phyloP scores from a whole-genome alignment of 306 rosid species.

The Citrullus mucosospermus region DNA sequence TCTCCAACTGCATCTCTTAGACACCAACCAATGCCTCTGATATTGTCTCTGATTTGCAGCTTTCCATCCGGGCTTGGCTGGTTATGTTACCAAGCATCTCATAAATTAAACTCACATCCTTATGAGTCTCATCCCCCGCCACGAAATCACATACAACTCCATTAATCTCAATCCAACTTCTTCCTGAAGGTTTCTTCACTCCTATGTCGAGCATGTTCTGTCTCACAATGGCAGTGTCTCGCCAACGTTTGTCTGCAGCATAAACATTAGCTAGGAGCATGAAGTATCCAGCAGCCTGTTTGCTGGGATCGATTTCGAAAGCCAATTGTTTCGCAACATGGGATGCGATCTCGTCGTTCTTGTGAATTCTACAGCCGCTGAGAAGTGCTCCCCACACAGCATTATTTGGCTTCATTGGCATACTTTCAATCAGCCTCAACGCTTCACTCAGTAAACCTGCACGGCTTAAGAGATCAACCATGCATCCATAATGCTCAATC shows the following conservation, averaged over 20 bases:
- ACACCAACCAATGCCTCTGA: conserved; percentile 9
- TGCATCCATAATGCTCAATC: conserved; percentile 78
- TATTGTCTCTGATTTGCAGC: conserved; percentile 15
- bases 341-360: conserved; percentile 45
- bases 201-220: conserved; percentile 48
- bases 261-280: conserved; percentile 55
- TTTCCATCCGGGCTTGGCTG: conserved; percentile 26
- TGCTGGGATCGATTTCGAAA: conserved; percentile 25
- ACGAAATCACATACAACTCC: conserved; percentile 46
- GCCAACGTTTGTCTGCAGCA: conserved; percentile 51
- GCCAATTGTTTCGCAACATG: conserved; percentile 26
- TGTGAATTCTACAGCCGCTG: conserved; percentile 60
- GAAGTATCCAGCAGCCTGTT: conserved; percentile 49
- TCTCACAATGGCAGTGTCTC: conserved; percentile 42
- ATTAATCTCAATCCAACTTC: conserved; percentile 55
- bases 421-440: conserved; percentile 29
- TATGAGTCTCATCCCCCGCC: conserved; percentile 44
- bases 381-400: conserved; percentile 75
- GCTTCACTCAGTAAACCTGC: conserved; percentile 74
- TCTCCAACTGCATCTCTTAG: not conserved
- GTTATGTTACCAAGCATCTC: conserved; percentile 34
- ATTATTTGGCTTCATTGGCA: conserved; percentile 66
- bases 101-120: conserved; percentile 31
- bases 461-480: conserved; percentile 82
- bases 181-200: conserved; percentile 54